These are phyloP conservation scores for Eucalyptus polyanthemos DNA, from an alignment of 345 rosid genomes.

Conservation along the genomic window DNA sequence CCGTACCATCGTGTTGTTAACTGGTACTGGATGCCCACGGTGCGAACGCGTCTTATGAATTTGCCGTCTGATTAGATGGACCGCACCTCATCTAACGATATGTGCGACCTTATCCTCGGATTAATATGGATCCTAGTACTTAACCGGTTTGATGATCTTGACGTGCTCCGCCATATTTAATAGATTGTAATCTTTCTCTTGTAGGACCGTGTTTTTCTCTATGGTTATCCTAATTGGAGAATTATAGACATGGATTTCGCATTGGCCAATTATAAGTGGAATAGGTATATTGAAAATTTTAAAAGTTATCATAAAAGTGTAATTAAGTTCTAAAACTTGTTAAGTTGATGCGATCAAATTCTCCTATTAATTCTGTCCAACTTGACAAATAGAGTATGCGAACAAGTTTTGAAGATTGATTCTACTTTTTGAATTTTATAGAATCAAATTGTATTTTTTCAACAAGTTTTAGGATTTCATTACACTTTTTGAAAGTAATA, in stretches of 20 bases:
- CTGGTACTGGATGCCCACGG: background rate
- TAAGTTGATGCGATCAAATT: too few species aligned
- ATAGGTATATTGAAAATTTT: too few species aligned
- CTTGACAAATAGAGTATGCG: too few species aligned
- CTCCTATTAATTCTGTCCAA: background rate
- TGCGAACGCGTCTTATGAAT: background rate
- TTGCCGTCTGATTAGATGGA: background rate
- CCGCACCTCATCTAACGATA: background rate
- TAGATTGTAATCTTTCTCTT: background rate
- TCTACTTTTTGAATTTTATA: background rate
- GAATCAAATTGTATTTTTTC: too few species aligned
- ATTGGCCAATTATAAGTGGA: too few species aligned
- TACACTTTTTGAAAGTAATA: too few species aligned
- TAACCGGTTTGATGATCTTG: background rate
- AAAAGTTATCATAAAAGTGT: too few species aligned
- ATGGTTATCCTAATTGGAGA: background rate
- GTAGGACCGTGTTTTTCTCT: rapidly evolving
- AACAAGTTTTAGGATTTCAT: too few species aligned
- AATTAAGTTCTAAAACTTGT: rapidly evolving
- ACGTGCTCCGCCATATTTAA: background rate
- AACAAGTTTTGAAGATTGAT: too few species aligned
- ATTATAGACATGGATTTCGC: rapidly evolving
- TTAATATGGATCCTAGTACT: background rate
- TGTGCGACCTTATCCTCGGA: background rate
- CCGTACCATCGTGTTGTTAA: background rate